phyloP scores from a whole-genome alignment of 495 filamentous ascomycete species.

The Acidomyces sp. region DNA sequence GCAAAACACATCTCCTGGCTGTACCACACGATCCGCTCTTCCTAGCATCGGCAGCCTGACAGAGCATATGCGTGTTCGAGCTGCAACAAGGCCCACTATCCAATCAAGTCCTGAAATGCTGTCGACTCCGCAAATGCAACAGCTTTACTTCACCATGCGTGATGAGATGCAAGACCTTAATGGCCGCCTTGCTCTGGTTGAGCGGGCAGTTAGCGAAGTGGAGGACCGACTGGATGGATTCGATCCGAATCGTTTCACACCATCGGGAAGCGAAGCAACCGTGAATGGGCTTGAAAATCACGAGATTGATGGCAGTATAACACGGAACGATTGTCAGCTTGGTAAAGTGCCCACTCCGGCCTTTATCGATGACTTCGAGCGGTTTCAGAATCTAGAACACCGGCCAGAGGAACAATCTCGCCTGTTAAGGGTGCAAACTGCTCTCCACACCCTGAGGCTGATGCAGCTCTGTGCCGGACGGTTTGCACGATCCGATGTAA shows the following conservation, averaged over 20 bases:
- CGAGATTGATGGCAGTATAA: no score
- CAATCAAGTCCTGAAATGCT: background rate
- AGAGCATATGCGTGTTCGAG: no score
- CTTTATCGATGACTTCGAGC: no score
- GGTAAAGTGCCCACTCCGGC: no score
- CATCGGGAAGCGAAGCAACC: slow-evolving; percentile 5
- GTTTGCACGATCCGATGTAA: no score
- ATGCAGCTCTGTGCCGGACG: no score
- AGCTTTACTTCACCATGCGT: background rate
- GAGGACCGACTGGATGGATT: slow-evolving; percentile 11
- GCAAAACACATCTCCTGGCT: background rate
- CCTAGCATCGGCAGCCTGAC: background rate
- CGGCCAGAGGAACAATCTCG: no score
- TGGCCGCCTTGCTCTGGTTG: background rate
- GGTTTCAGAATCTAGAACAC: no score
- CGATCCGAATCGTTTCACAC: slow-evolving; percentile 14
- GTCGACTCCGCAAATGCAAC: background rate
- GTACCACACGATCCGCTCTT: background rate
- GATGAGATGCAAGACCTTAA: background rate
- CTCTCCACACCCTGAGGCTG: no score
- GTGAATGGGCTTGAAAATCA: no score
- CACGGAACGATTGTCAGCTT: no score
- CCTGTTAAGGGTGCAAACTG: no score
- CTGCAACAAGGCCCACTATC: background rate
- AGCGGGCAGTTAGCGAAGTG: slow-evolving; percentile 5